These are phyloP conservation scores for Phytophthora hybrid DNA, from an alignment of 352 stramenopile species.

Conservation along the genomic window DNA sequence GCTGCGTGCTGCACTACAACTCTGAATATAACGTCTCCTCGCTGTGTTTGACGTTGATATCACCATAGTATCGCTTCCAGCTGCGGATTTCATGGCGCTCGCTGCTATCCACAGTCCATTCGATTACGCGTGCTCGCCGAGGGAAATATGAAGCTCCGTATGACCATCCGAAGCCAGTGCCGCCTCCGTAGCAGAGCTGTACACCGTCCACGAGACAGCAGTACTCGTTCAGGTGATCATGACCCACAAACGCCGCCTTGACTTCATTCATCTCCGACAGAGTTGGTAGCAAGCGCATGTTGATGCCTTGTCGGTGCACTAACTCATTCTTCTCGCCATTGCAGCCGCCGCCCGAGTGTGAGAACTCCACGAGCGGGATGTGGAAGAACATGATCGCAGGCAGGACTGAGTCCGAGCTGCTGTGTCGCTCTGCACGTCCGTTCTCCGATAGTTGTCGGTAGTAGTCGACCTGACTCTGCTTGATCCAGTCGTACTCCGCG, in stretches of 20 bases:
- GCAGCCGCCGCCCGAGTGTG: conserved; percentile 16
- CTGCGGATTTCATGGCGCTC: conserved; percentile 53
- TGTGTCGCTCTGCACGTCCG: conserved; percentile 24
- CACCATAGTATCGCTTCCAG: conserved; percentile 50
- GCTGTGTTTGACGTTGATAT: conserved; percentile 27
- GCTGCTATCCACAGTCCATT: conserved; percentile 52
- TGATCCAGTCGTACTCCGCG: conserved; percentile 63
- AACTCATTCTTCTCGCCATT: conserved; percentile 51
- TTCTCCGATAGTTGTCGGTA: conserved; percentile 44
- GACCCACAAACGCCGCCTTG: conserved; percentile 65
- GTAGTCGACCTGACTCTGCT: conserved; percentile 56
- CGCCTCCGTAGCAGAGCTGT: conserved; percentile 66
- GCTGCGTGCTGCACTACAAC: background rate
- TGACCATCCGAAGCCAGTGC: conserved; percentile 50
- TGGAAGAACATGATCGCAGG: conserved; percentile 76
- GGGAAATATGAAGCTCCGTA: conserved; percentile 44
- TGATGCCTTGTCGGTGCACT: conserved; percentile 47
- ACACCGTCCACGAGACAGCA: conserved; percentile 53
- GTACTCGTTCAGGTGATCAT: conserved; percentile 77
- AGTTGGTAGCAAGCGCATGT: conserved; percentile 48
- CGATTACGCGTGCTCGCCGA: conserved; percentile 59
- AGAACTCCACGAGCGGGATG: conserved; percentile 66
- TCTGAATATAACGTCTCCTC: conserved; percentile 44
- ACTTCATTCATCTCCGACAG: conserved; percentile 61
- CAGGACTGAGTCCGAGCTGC: conserved; percentile 23